phyloP scores from a whole-genome alignment of 2,329 filamentous ascomycete genomes.

The Aciculosporium take region DNA sequence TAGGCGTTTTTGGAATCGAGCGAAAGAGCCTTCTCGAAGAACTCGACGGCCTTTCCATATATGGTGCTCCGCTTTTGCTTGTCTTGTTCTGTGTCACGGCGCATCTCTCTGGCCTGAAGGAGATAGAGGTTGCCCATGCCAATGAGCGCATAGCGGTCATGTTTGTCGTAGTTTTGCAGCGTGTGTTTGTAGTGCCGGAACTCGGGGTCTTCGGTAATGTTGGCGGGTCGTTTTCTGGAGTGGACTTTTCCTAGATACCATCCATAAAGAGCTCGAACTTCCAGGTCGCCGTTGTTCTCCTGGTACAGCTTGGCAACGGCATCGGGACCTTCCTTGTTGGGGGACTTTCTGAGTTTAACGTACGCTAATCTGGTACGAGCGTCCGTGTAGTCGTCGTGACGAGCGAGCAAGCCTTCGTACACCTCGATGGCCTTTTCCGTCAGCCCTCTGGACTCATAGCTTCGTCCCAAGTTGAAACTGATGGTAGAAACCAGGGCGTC shows the following conservation, averaged over 20 bases:
- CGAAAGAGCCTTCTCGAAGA: constrained; percentile 93
- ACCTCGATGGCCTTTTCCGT: constrained; percentile 73
- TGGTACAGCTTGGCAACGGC: constrained; percentile 76
- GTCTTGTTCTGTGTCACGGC: constrained; percentile 73
- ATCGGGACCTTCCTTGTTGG: constrained; percentile 75
- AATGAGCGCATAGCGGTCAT: constrained; percentile 90
- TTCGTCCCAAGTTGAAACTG: constrained; percentile 88
- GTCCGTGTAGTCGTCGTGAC: constrained; percentile 85
- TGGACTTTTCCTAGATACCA: constrained; percentile 80
- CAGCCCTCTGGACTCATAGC: constrained; percentile 75
- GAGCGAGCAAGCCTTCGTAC: constrained; percentile 71
- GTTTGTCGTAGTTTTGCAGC: constrained; percentile 86
- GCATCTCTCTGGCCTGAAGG: constrained; percentile 82
- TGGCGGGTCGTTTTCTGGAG: constrained; percentile 66
- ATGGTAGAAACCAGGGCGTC: constrained; percentile 91
- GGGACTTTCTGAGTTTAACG: constrained; percentile 68
- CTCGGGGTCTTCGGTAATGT: constrained; percentile 79
- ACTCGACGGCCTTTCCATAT: constrained; percentile 88
- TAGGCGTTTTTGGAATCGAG: constrained; percentile 93
- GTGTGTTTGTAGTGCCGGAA: constrained; percentile 95
- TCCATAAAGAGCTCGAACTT: constrained; percentile 83
- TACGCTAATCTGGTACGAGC: constrained; percentile 80
- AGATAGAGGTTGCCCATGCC: constrained; percentile 95
- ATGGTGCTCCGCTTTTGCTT: constrained; percentile 78
- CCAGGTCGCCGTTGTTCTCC: constrained; percentile 68